These are phyloP conservation scores for Leccinum griseonigrum DNA, from an alignment of 1,284 basidiomycete genomes.

Conservation along the genomic window DNA sequence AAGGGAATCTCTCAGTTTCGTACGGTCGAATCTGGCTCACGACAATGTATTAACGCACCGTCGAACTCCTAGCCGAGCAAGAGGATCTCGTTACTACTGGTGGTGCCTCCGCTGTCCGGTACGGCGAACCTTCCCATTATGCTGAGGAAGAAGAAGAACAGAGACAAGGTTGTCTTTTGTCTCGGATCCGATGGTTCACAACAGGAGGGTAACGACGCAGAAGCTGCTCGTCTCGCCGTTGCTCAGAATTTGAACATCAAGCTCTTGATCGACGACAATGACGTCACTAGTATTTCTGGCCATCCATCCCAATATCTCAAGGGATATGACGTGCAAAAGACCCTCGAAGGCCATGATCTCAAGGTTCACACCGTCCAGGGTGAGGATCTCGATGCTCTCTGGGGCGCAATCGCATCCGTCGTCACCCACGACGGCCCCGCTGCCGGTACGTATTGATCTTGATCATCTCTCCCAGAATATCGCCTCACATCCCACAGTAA, in stretches of 20 bases:
- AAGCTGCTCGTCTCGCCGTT: slow-evolving; percentile 82
- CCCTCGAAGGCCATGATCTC: slow-evolving; percentile 76
- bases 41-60: too few relatives aligned
- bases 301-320: slow-evolving; percentile 82
- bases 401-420: slow-evolving; percentile 58
- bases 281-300: slow-evolving; percentile 84
- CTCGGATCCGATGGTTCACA: slow-evolving; percentile 87
- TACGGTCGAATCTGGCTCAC: background rate
- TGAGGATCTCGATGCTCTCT: slow-evolving; percentile 76
- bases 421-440: slow-evolving; percentile 67
- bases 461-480: background rate
- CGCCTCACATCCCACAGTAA: slow-evolving; percentile 37
- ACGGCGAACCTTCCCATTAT: too few relatives aligned
- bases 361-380: slow-evolving; percentile 71
- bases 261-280: slow-evolving; percentile 83
- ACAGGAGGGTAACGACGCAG: slow-evolving; percentile 87
- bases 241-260: slow-evolving; percentile 81
- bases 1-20: slow-evolving; percentile 17
- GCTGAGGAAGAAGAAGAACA: too few relatives aligned
- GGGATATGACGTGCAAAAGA: slow-evolving; percentile 70
- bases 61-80: too few relatives aligned
- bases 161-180: slow-evolving; percentile 73
- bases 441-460: slow-evolving; percentile 47
- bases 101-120: too few relatives aligned
- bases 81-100: too few relatives aligned